Percentiles rank a stretch among this genome's conserved stretches.
Conservation (phyloP, 202 grass and related monocot genomes). For the Alloteropsis angusta region DNA sequence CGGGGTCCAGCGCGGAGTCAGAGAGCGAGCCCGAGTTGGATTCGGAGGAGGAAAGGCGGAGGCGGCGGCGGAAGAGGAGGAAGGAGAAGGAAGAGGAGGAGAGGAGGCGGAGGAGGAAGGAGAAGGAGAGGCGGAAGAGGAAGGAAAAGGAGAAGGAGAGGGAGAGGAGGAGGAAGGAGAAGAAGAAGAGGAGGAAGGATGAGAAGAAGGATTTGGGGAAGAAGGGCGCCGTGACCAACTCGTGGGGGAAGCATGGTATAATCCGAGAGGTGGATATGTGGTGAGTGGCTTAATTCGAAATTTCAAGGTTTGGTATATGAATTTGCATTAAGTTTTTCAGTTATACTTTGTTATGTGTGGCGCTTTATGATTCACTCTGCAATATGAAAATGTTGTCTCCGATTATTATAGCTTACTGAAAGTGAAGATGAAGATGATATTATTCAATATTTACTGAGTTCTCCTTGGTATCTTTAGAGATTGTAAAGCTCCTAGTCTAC, state of each 20-base stretch:
- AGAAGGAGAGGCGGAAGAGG: slow-evolving; percentile 25
- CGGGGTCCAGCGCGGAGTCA: slow-evolving; percentile 43
- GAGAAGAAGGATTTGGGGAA: slow-evolving; percentile 60
- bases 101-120: slow-evolving; percentile 25
- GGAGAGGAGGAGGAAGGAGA: slow-evolving; percentile 11
- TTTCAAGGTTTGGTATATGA: not conserved
- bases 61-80: slow-evolving; percentile 34
- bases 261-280: slow-evolving; percentile 90
- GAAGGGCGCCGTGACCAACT: slow-evolving; percentile 77
- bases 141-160: slow-evolving; percentile 16
- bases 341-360: not conserved
- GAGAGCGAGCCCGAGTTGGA: slow-evolving; percentile 48
- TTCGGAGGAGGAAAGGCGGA: slow-evolving; percentile 40
- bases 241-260: slow-evolving; percentile 93
- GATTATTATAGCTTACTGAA: not conserved
- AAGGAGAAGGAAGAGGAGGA: slow-evolving; percentile 29
- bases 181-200: slow-evolving; percentile 38
- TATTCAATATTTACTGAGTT: not conserved
- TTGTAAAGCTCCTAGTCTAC: not conserved
- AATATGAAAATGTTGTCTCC: not conserved
- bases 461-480: not conserved
- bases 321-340: not conserved
- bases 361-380: not conserved
- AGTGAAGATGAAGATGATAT: not conserved
- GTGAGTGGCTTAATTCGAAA: slow-evolving; percentile 37